A percentile compares a stretch with the other conserved stretches of the same genome.
These are phyloP conservation scores for Globisporangium canariense DNA, from an alignment of 352 stramenopile species.

Conservation along the genomic window DNA sequence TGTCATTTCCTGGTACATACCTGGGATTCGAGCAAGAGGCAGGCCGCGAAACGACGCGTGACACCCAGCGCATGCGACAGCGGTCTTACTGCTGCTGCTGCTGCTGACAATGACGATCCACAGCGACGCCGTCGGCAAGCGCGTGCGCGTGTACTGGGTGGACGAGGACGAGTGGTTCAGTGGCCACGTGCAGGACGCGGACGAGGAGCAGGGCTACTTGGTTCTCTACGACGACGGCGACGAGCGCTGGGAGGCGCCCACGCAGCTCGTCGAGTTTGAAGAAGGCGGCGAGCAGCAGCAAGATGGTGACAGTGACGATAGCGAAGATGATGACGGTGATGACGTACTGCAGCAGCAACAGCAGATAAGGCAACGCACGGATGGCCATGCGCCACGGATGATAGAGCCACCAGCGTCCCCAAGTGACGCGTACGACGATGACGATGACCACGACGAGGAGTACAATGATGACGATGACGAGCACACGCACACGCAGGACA, in stretches of 20 bases:
- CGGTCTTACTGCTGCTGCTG: too few species aligned
- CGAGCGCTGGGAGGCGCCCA: slow-evolving; percentile 59
- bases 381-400: slow-evolving; percentile 19
- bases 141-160: slow-evolving; percentile 68
- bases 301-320: neutral
- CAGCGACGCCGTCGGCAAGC: slow-evolving; percentile 40
- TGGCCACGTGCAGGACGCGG: slow-evolving; percentile 40
- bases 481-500: neutral
- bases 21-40: neutral
- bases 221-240: slow-evolving; percentile 83
- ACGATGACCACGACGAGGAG: slow-evolving; percentile 18
- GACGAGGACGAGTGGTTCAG: slow-evolving; percentile 77
- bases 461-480: slow-evolving; percentile 7
- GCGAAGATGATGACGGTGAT: neutral
- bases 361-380: neutral
- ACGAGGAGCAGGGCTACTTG: slow-evolving; percentile 45
- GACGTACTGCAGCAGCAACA: neutral
- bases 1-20: neutral
- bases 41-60: too few species aligned
- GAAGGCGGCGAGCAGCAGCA: slow-evolving; percentile 1
- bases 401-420: slow-evolving; percentile 48
- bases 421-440: slow-evolving; percentile 26
- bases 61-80: too few species aligned
- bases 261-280: slow-evolving; percentile 39
- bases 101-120: neutral